Conservation (phyloP, 2,329 filamentous ascomycete species). For the Monosporascus sp. region DNA sequence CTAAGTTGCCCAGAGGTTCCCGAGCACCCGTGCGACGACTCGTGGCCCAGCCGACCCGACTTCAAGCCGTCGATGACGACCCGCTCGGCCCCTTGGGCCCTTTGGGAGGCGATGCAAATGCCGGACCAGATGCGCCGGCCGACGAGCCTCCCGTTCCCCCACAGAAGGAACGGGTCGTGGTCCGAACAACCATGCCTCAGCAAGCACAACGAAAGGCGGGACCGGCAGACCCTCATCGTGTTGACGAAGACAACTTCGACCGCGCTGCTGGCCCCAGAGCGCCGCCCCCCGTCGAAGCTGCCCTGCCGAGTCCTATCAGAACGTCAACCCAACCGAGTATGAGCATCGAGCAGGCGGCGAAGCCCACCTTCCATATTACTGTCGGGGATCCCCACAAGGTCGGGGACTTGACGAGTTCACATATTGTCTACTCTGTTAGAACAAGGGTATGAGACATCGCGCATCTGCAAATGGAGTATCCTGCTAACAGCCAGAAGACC, state of each 20-base stretch:
- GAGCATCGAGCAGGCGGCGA: conserved; percentile 87
- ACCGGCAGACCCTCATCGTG: conserved; percentile 56
- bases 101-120: conserved; percentile 44
- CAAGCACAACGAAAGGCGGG: conserved; percentile 39
- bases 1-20: conserved; percentile 24
- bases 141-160: conserved; percentile 64
- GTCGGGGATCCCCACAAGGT: conserved; percentile 98
- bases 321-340: conserved; percentile 68
- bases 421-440: conserved; percentile 94
- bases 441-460: conserved; percentile 63
- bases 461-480: not conserved
- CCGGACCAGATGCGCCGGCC: conserved; percentile 24
- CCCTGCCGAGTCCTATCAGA: conserved; percentile 46
- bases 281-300: conserved; percentile 60
- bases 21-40: conserved; percentile 48
- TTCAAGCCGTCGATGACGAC: conserved; percentile 67
- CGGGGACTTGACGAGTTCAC: conserved; percentile 90
- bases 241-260: conserved; percentile 65
- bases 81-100: conserved; percentile 74
- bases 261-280: conserved; percentile 51
- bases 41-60: conserved; percentile 70
- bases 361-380: conserved; percentile 83
- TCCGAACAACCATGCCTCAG: conserved; percentile 53
- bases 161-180: conserved; percentile 60
- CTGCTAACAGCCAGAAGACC: conserved; percentile 52